phyloP scores from a whole-genome alignment of 140 eudicot genomes.

The Flaveria floridana region DNA sequence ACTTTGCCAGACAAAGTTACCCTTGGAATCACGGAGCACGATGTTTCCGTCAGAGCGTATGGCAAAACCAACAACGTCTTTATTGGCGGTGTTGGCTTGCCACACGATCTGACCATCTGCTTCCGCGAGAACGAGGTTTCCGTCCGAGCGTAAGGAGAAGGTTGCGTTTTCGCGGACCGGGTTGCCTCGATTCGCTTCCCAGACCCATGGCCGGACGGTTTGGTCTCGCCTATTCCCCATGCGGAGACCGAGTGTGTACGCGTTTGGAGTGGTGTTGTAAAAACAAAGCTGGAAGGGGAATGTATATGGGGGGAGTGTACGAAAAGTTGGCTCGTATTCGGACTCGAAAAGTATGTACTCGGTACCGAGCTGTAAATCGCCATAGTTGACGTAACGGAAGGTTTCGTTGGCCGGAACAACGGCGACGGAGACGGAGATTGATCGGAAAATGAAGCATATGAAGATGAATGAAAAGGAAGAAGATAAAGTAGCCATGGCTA shows the following conservation, averaged over 20 bases:
- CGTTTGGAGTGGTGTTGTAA: conserved; percentile 52
- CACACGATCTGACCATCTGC: conserved; percentile 38
- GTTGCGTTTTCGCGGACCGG: conserved; percentile 55
- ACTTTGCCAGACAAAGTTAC: conserved; percentile 3
- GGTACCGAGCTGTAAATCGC: too few relatives aligned
- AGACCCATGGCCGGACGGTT: conserved; percentile 35
- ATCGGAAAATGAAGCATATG: too few relatives aligned
- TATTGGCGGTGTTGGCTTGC: conserved; percentile 45
- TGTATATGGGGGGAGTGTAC: conserved; percentile 12
- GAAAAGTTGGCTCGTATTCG: conserved; percentile 10
- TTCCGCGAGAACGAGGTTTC: conserved; percentile 48
- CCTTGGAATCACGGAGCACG: conserved; percentile 40
- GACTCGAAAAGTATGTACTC: too few relatives aligned
- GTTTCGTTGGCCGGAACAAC: too few relatives aligned
- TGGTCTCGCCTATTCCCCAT: conserved; percentile 4
- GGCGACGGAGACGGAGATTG: too few relatives aligned
- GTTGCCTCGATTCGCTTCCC: neutral
- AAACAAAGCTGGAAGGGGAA: conserved; percentile 43
- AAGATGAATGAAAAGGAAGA: too few relatives aligned
- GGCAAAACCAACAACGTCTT: conserved; percentile 40
- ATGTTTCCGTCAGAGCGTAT: conserved; percentile 43
- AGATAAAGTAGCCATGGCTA: too few relatives aligned
- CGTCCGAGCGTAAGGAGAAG: conserved; percentile 33
- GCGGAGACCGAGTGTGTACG: conserved; percentile 34
- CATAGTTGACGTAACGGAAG: too few relatives aligned